Conservation (phyloP, 768 basidiomycete genomes). For the Psilocybe cubensis region DNA sequence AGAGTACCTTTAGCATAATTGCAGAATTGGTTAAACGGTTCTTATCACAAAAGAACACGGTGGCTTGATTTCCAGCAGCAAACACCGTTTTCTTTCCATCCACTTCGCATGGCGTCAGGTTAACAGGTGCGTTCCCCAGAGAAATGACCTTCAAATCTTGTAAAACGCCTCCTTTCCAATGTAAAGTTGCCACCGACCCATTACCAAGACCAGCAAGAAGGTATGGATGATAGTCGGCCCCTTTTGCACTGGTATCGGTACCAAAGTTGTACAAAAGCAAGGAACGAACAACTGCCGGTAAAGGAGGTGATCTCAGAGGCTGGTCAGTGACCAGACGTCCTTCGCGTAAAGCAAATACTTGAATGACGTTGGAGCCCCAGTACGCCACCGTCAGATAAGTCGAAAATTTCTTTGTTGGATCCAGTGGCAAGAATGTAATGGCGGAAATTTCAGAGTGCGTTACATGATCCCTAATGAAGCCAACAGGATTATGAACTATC, state of each 20-base stretch:
- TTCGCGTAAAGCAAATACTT: slow-evolving; percentile 47
- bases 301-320: slow-evolving; percentile 31
- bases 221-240: slow-evolving; percentile 46
- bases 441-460: slow-evolving; percentile 63
- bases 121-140: slow-evolving; percentile 71
- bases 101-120: slow-evolving; percentile 56
- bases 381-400: slow-evolving; percentile 65
- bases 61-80: slow-evolving; percentile 72
- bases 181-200: slow-evolving; percentile 66
- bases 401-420: slow-evolving; percentile 49
- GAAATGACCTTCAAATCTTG: slow-evolving; percentile 60
- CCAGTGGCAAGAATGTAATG: slow-evolving; percentile 64
- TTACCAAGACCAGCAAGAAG: slow-evolving; percentile 78
- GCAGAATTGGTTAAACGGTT: slow-evolving; percentile 69
- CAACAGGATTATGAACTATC: not conserved
- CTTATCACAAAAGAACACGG: slow-evolving; percentile 69
- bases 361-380: slow-evolving; percentile 71
- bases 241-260: slow-evolving; percentile 33
- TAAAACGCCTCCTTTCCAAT: slow-evolving; percentile 47
- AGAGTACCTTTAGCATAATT: slow-evolving; percentile 65
- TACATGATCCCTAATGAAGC: slow-evolving; percentile 8
- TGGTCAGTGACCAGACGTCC: slow-evolving; percentile 27
- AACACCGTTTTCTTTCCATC: slow-evolving; percentile 62
- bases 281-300: slow-evolving; percentile 50
- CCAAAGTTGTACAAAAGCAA: slow-evolving; percentile 65